Conservation (phyloP, 2,329 filamentous ascomycete genomes). For the Nemania sp. region DNA sequence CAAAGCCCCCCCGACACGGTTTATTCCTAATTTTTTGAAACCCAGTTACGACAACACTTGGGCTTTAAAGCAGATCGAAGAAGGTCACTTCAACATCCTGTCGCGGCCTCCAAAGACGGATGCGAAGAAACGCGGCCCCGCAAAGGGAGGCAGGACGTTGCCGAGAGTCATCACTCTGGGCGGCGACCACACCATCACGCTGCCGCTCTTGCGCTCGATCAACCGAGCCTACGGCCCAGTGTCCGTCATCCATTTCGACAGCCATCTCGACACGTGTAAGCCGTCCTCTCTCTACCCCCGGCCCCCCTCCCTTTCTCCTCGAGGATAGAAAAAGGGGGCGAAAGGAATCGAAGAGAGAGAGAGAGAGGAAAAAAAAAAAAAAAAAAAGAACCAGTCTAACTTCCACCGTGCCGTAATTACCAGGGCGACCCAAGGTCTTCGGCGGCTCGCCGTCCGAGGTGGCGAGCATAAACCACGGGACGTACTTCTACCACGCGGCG, state of each 20-base stretch:
- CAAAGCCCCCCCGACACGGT: neutral
- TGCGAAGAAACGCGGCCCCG: slow-evolving; percentile 67
- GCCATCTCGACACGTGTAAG: slow-evolving; percentile 69
- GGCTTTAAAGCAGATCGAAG: slow-evolving; percentile 82
- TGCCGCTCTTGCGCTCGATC: slow-evolving; percentile 63
- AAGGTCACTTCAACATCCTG: slow-evolving; percentile 78
- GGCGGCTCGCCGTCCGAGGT: slow-evolving; percentile 77
- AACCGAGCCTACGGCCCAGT: slow-evolving; percentile 65
- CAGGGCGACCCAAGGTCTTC: slow-evolving; percentile 84
- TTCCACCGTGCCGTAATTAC: slow-evolving; percentile 44
- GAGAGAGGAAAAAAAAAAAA: too few species aligned
- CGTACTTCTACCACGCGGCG: slow-evolving; percentile 84
- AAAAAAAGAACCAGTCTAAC: neutral
- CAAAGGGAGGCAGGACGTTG: slow-evolving; percentile 74
- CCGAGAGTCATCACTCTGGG: slow-evolving; percentile 80
- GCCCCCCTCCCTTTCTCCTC: neutral
- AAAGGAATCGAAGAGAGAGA: too few species aligned
- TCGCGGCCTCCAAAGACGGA: slow-evolving; percentile 72
- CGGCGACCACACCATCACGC: slow-evolving; percentile 66
- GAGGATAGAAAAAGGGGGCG: too few species aligned
- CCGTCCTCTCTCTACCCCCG: slow-evolving; percentile 39
- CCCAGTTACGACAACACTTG: slow-evolving; percentile 78
- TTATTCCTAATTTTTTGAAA: neutral
- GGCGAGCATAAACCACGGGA: slow-evolving; percentile 83
- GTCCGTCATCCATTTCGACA: slow-evolving; percentile 66